Conservation (phyloP, 2,329 filamentous ascomycete genomes). For the Fusarium decemcellulare region DNA sequence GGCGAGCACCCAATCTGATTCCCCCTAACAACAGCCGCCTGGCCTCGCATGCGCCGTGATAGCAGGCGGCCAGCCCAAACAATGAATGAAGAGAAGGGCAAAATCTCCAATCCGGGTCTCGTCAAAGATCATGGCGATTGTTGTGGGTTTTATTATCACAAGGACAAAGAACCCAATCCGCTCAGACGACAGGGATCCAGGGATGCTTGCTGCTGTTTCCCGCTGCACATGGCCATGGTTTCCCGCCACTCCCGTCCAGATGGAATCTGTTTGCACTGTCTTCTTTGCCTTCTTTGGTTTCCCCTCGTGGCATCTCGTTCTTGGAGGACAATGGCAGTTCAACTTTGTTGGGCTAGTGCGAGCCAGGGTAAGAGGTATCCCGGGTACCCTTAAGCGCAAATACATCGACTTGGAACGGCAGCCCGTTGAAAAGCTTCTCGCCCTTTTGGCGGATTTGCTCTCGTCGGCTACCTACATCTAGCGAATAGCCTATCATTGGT, state of each 20-base stretch:
- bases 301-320: not conserved
- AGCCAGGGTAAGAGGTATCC: not conserved
- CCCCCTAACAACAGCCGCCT: slow-evolving; percentile 14
- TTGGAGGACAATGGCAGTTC: not conserved
- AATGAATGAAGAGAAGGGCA: not conserved
- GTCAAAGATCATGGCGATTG: not conserved
- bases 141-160: not conserved
- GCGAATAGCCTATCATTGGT: not conserved
- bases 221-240: slow-evolving; percentile 33
- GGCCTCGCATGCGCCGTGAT: not conserved
- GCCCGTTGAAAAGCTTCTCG: not conserved
- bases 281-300: not conserved
- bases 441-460: not conserved
- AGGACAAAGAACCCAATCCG: slow-evolving; percentile 16
- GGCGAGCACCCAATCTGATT: slow-evolving; percentile 16
- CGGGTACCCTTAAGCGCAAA: not conserved
- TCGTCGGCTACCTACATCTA: not conserved
- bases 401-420: not conserved
- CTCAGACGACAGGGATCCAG: slow-evolving; percentile 17
- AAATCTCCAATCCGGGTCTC: no score
- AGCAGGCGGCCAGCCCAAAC: not conserved
- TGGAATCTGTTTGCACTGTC: slow-evolving; percentile 14
- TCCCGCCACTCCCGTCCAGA: slow-evolving; percentile 18
- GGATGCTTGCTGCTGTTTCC: slow-evolving; percentile 40
- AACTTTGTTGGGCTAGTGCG: not conserved